Percentiles rank a stretch among this genome's conserved stretches.
Evolutionary conservation across 2,329 filamentous ascomycete species (phyloP).

Genomic region (Aureobasidium subglaciale): DNA sequence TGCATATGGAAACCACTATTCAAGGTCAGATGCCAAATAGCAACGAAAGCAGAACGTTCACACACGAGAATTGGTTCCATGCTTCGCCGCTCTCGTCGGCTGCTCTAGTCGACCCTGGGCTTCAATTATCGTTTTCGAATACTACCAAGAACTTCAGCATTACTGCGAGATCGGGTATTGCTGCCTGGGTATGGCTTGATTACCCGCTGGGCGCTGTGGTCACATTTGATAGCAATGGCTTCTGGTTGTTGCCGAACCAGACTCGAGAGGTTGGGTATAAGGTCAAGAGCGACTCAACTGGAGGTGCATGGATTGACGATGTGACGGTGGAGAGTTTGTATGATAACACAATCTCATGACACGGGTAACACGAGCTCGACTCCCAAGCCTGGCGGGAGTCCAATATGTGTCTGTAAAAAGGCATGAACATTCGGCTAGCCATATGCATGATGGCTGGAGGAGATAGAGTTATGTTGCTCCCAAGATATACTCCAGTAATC

Average conservation of each 20-base stretch:
- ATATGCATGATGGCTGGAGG: too few relatives aligned
- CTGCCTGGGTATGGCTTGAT: conserved; percentile 51
- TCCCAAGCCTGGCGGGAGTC: too few relatives aligned
- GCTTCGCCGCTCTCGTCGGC: conserved; percentile 41
- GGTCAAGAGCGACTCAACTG: conserved; percentile 39
- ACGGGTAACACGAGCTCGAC: too few relatives aligned
- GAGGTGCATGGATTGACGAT: conserved; percentile 37
- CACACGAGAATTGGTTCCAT: conserved; percentile 46
- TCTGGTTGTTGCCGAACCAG: conserved; percentile 42
- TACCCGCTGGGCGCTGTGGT: conserved; percentile 44
- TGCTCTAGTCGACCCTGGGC: conserved; percentile 42
- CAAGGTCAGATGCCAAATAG: conserved; percentile 43
- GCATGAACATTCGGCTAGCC: too few relatives aligned
- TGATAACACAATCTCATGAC: conserved; percentile 33
- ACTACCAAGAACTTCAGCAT: conserved; percentile 37
- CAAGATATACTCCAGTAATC: too few relatives aligned
- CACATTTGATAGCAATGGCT: conserved; percentile 48
- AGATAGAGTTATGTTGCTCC: too few relatives aligned
- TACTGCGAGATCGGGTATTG: conserved; percentile 41
- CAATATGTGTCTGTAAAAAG: too few relatives aligned
- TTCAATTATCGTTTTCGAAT: conserved; percentile 33
- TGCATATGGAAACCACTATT: conserved; percentile 40
- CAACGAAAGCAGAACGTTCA: conserved; percentile 35
- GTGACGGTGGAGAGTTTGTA: conserved; percentile 49
- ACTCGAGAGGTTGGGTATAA: conserved; percentile 40